Evolutionary conservation across 2,329 filamentous ascomycete genomes (phyloP), one percentile per base, ranked within the genome.

Genomic region (Nigrograna mackinnonii): DNA sequence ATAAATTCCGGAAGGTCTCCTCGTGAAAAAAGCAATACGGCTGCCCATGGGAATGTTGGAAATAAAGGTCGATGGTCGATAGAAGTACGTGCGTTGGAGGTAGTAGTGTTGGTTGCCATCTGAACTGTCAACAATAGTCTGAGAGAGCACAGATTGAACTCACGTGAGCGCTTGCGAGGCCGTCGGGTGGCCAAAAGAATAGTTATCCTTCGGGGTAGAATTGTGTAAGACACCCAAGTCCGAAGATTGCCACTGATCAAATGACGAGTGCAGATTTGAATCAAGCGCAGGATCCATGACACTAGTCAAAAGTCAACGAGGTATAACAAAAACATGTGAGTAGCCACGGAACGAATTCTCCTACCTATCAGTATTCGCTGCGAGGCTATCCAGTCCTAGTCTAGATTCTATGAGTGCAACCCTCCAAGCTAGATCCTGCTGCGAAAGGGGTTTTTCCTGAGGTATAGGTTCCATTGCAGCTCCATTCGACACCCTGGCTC

Each of bases 11-110:
- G 20, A 45, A 45, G 3, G 37, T 41, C 17, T 32, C 21, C 30
- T 41, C 32, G n/a, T 45, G 37, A 26, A 45, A 45, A 19, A 45
- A 45, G 34, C 42, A 45, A 20, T 45, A 45, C 18, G 42, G 42
- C 18, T 45, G 42, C 12, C 21, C 32, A 21, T 45, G 42, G 19
- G 17, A 41, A 20, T 7, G 18, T 4, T 37, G 21, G 20, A 45
- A 45, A 17, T 41, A 45, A 6, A 41, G 18, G 34, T 45, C 37
- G 2, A 45, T 20, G 4, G 33, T n/a, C 24, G 24, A 28, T n/a
- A n/a, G n/a, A 9, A 28, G n/a, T 9, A n/a, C 24, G 24, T 28
- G 9, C 9, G 9, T 28, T 28, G 24, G 24, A 9, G 24, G 24
- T 9, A 28, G 9, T 28, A n/a, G 9, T 9, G n/a, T 28, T 28